These are phyloP conservation scores for Claviceps arundinis DNA, from an alignment of 2,329 filamentous ascomycete species.

Conservation along the genomic window DNA sequence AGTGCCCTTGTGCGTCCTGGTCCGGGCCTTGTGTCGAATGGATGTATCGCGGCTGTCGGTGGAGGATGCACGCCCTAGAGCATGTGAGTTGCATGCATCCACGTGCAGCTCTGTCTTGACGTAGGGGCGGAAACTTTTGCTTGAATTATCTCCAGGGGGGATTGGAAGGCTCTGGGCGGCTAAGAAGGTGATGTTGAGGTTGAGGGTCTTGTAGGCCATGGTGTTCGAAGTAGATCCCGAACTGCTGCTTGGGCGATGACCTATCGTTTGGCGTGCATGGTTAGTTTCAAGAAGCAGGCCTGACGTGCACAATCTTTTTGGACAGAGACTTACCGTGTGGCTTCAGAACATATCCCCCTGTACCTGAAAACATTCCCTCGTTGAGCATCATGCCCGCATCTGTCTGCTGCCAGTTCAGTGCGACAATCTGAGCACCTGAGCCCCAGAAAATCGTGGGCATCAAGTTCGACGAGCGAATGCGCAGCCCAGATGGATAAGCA, in stretches of 20 bases:
- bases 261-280: conserved; percentile 4
- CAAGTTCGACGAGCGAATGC: conserved; percentile 74
- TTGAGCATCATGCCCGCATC: conserved; percentile 96
- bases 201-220: conserved; percentile 44
- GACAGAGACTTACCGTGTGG: conserved; percentile 41
- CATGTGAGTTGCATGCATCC: conserved; percentile 43
- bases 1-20: conserved; percentile 41
- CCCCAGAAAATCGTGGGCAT: conserved; percentile 80
- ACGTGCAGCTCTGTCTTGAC: conserved; percentile 76
- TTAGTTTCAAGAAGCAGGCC: not conserved
- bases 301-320: not conserved
- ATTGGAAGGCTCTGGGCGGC: conserved; percentile 67
- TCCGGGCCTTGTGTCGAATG: conserved; percentile 44
- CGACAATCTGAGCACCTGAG: conserved; percentile 79
- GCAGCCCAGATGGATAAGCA: conserved; percentile 71
- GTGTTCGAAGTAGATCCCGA: conserved; percentile 12
- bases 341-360: conserved; percentile 77
- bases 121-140: conserved; percentile 58
- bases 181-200: conserved; percentile 59
- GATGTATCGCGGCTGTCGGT: conserved; percentile 28
- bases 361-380: conserved; percentile 77
- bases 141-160: conserved; percentile 36
- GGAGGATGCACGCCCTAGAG: conserved; percentile 18
- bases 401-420: conserved; percentile 85
- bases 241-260: conserved; percentile 17